Percentiles rank a stretch among this genome's conserved stretches.
These are phyloP conservation scores for Suillus cothurnatus DNA, from an alignment of 768 basidiomycete species.

Conservation along the genomic window DNA sequence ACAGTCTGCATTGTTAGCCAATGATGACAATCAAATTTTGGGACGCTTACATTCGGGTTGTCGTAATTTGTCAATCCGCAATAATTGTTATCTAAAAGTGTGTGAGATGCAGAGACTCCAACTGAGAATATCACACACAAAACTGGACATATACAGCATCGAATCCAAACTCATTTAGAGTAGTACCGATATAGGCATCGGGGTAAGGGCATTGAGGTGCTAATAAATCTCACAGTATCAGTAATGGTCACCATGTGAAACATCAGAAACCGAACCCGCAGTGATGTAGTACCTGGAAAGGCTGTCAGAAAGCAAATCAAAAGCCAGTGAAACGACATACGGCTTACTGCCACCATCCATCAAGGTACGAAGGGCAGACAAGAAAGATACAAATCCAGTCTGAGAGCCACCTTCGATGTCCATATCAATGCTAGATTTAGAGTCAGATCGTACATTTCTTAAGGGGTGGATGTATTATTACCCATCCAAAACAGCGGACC, in stretches of 20 bases:
- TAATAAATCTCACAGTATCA: slow-evolving; percentile 12
- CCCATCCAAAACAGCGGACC: slow-evolving; percentile 73
- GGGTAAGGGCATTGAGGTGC: slow-evolving; percentile 51
- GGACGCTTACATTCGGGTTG: slow-evolving; percentile 37
- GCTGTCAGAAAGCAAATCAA: slow-evolving; percentile 6
- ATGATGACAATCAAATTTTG: background rate
- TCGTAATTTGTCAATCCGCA: slow-evolving; percentile 45
- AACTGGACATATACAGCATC: slow-evolving; percentile 57
- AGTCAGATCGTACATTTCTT: background rate
- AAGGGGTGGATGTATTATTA: slow-evolving; percentile 24
- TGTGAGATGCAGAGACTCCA: background rate
- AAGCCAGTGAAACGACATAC: slow-evolving; percentile 20
- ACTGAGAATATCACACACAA: slow-evolving; percentile 27
- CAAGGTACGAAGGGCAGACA: slow-evolving; percentile 27
- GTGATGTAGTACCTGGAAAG: slow-evolving; percentile 44
- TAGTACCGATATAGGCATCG: slow-evolving; percentile 45
- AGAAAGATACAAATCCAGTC: slow-evolving; percentile 32
- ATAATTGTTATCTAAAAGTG: slow-evolving; percentile 46
- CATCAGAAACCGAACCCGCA: slow-evolving; percentile 31
- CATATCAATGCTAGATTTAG: slow-evolving; percentile 37
- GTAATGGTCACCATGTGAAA: background rate
- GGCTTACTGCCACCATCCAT: slow-evolving; percentile 30
- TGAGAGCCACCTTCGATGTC: slow-evolving; percentile 49
- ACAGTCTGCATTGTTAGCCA: background rate
- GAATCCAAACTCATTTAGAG: slow-evolving; percentile 44